Conservation (phyloP, 2,329 filamentous ascomycete species). For the Helicocarpus griseus region DNA sequence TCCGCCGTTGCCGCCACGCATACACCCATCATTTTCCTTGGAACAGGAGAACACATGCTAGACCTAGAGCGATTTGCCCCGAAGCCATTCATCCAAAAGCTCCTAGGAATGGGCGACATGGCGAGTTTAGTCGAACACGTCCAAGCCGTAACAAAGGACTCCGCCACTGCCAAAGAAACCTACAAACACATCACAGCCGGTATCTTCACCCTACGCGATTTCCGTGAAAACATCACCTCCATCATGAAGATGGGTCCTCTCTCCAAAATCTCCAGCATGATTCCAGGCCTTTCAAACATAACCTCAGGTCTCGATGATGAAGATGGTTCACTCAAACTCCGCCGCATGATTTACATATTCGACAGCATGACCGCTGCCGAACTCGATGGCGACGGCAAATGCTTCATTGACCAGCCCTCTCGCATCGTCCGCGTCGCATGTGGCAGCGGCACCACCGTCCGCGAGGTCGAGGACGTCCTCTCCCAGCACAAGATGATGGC, state of each 20-base stretch:
- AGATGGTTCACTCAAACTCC: conserved; percentile 84
- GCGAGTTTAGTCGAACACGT: conserved; percentile 92
- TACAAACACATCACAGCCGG: conserved; percentile 98
- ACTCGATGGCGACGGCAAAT: conserved; percentile 87
- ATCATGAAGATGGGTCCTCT: conserved; percentile 99
- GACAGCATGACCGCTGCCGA: conserved; percentile 97
- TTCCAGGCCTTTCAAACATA: conserved; percentile 84
- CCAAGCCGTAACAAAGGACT: conserved; percentile 86
- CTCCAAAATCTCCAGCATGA: conserved; percentile 98
- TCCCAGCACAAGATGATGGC: conserved; percentile 99
- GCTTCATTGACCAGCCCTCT: conserved; percentile 84
- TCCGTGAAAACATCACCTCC: conserved; percentile 89
- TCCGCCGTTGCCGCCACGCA: conserved; percentile 93
- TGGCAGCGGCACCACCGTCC: conserved; percentile 81
- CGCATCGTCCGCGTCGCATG: conserved; percentile 86
- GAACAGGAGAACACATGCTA: conserved; percentile 93
- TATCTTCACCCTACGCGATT: conserved; percentile 88
- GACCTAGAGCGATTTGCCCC: conserved; percentile 90
- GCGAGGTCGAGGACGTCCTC: conserved; percentile 91
- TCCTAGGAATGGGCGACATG: conserved; percentile 96
- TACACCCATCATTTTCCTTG: conserved; percentile 95
- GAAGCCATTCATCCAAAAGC: conserved; percentile 83
- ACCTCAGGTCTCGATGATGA: conserved; percentile 97
- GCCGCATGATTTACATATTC: conserved; percentile 98
- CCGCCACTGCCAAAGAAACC: conserved; percentile 70